Base-by-base conservation (phyloP, 306 rosid genomes). In the Prunus padus region DNA sequence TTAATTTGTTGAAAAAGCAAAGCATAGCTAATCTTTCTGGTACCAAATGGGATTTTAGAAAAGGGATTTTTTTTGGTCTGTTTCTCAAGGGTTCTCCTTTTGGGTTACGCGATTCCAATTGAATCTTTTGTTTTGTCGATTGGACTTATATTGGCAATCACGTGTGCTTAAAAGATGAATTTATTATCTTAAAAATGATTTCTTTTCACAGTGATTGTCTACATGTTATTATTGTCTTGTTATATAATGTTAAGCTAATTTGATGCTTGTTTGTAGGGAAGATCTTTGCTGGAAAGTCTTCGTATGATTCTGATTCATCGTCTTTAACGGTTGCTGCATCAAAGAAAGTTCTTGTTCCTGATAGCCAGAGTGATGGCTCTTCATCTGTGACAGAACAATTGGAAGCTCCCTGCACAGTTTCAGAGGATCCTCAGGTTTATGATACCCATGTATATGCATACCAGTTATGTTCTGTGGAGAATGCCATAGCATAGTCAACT, bases 271-370 rank as follows among this genome's bases (percentile, higher is more conserved):
- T 87, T 84, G 78, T 78, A 92, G 98, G 96, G 77, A 92, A 83
- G 86, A 83, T 80, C 73, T 87, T 81, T 78, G 78, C 80, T 22
- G 82, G 81, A 77, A 96, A 88, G 70, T 66, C 84, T 74, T 83
- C 88, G 30, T 84, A 50, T 44, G 93, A 90, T 81, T 90, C 99
- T 75, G 92, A 90, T 69, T 80, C 88, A 55, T 63, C 80, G 40
- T 89, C 97, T 63, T 81, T 89, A 72, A 76, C 70, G 2, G 83
- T 87, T 33, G 80, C 97, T 71, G 89, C 90, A 47, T 90, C 97
- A 25, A 86, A 89, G 74, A 88, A 92, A 80, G 81, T 88, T 37
- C 89, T 89, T 63, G 85, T 84, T 81, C 96, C 98, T 72, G 93
- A 86, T 50, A 85, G 81, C 72, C 84, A 77, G 67, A 89, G 78